Percentiles rank a stretch among this genome's conserved stretches.
Evolutionary conservation across 257 asterid species (phyloP).

Genomic region (Mentha longifolia): DNA sequence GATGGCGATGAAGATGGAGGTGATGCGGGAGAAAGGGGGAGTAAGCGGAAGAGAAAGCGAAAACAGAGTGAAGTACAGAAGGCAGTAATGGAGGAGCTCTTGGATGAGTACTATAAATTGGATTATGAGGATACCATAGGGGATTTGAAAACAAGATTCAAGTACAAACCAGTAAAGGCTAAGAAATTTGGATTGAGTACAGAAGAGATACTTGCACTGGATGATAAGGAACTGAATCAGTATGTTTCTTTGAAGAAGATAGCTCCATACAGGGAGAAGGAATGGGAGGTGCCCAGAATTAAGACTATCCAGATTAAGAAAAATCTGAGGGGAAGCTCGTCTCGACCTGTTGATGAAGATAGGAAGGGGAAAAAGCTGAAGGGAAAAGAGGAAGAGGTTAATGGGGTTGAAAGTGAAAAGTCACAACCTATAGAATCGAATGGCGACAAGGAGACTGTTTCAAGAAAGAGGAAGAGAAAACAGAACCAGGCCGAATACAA

Average conservation of each 20-base stretch:
- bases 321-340: constrained; percentile 31
- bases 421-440: constrained; percentile 32
- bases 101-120: constrained; percentile 89
- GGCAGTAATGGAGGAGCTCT: constrained; percentile 53
- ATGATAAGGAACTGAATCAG: constrained; percentile 79
- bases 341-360: constrained; percentile 24
- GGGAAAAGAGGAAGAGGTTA: constrained; percentile 33
- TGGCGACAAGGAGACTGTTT: constrained; percentile 39
- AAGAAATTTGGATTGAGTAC: constrained; percentile 62
- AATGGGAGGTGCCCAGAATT: constrained; percentile 73
- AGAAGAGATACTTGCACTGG: constrained; percentile 55
- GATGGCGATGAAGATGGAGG: constrained; percentile 40
- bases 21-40: constrained; percentile 42
- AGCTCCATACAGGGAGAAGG: constrained; percentile 78
- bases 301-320: constrained; percentile 52
- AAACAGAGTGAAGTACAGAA: constrained; percentile 59
- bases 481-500: constrained; percentile 57
- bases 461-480: constrained; percentile 57
- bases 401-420: constrained; percentile 35
- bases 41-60: constrained; percentile 64
- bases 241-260: constrained; percentile 75
- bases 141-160: constrained; percentile 82
- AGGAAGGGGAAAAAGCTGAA: constrained; percentile 33
- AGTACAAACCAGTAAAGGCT: constrained; percentile 64
- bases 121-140: constrained; percentile 84